Base-by-base conservation (phyloP, 2,329 filamentous ascomycete genomes). In the Colletotrichum lindemuthianum region DNA sequence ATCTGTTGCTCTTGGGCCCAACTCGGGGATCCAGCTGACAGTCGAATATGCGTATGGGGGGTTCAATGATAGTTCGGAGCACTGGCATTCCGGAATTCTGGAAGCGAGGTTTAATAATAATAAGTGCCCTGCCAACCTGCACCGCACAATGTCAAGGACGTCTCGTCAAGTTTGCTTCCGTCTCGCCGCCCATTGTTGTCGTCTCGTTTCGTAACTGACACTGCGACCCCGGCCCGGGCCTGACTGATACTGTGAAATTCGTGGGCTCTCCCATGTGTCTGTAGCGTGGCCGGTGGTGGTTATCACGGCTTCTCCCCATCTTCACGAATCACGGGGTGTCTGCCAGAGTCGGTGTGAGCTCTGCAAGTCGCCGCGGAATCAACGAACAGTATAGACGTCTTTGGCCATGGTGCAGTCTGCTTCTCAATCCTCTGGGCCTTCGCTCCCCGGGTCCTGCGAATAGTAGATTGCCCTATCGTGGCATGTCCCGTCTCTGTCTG, bases 261-360 rank as follows among this genome's bases (percentile, higher is more conserved):
- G 24, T 24, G 4, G 24, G 24, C 37, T 4, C 7, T 36, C 50
- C 43, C 50, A 60, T 51, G 61, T 64, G 61, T 64, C 55, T 64
- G 61, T 44, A 49, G 59, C 45, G 45, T 60, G 60, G 44, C 56
- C 47, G 24, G 24, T 24, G 24, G 24, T 48, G 33, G 6, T 12
- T 33, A 40, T 33, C 36, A 24, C 32, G 37, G 37, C 37, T 13
- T 10, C 9, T 40, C 37, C 37, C 37, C 24, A 1, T 24, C 24
- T 24, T 24, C 24, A 24, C 24, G 24, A 4, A 4, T 24, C 24
- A 24, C 24, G 24, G 24, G 24, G 24, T 24, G 24, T 24, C 24
- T 40, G 37, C 60, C 34, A 63, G 33, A 55, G 61, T 64, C 57
- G 61, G 61, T 64, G 57, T 64, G 61, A 51, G 24, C 55, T 60